These are phyloP conservation scores for Aristolochia californica DNA, from an alignment of 164 flowering plant species.

Conservation along the genomic window DNA sequence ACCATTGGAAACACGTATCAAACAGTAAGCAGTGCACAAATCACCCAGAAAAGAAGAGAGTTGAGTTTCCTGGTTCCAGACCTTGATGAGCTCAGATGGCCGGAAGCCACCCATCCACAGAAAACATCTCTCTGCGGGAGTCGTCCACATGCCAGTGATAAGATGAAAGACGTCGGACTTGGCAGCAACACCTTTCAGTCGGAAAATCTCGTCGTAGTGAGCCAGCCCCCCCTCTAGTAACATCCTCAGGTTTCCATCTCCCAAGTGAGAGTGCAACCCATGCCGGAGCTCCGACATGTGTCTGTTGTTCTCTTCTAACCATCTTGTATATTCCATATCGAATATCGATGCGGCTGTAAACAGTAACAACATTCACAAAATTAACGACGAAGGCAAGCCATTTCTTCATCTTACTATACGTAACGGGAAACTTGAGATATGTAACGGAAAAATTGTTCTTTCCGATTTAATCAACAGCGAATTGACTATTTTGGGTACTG, in stretches of 20 bases:
- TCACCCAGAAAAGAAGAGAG: neutral
- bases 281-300: conserved; percentile 78
- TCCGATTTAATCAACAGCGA: too few relatives aligned
- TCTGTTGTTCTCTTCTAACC: conserved; percentile 82
- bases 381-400: too few relatives aligned
- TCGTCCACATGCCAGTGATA: conserved; percentile 84
- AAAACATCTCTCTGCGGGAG: conserved; percentile 95
- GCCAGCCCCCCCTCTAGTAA: conserved; percentile 58
- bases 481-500: too few relatives aligned
- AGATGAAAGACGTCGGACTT: conserved; percentile 87
- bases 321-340: conserved; percentile 89
- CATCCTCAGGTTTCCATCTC: conserved; percentile 56
- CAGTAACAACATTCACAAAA: too few relatives aligned
- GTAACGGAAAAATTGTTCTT: too few relatives aligned
- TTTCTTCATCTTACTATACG: too few relatives aligned
- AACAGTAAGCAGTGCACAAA: neutral
- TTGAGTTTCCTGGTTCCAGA: conserved; percentile 12
- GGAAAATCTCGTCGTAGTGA: conserved; percentile 84
- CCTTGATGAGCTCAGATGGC: conserved; percentile 96
- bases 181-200: conserved; percentile 63
- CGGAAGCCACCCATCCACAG: conserved; percentile 99
- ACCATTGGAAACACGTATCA: neutral
- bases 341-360: conserved; percentile 79
- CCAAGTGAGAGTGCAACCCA: conserved; percentile 55
- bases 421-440: too few relatives aligned